Evolutionary conservation across 805 yeast species (phyloP), one percentile per base, ranked within the genome.

Genomic region (Priceomyces haplophilus): DNA sequence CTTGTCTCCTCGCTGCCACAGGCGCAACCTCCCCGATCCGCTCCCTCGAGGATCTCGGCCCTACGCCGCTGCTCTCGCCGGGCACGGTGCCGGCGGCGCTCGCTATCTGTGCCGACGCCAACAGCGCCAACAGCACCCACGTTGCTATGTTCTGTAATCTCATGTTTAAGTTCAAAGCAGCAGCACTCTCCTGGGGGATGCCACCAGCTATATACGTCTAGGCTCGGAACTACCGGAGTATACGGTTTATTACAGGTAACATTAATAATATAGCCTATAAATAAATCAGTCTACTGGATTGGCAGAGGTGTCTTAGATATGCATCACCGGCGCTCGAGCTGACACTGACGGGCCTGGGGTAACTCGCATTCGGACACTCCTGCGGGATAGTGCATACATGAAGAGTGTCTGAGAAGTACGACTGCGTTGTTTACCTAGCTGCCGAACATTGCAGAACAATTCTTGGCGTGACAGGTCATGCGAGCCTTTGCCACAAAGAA

Each of bases 211-310:
- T 36, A 36, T 36, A 36, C 30, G 30, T 15, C 17, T 19, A 24
- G 3, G 3, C 7, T 15, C 39, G 39, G 39, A 23, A 24, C 15
- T 20, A 15, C 31, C 39, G 39, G 39, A 23, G 19, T 31, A 19
- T 16, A 21, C 39, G 39, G n/a, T n/a, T n/a, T n/a, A n/a, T n/a
- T n/a, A n/a, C n/a, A n/a, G n/a, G n/a, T n/a, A n/a, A n/a, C n/a
- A n/a, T n/a, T n/a, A n/a, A n/a, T n/a, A n/a, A n/a, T n/a, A n/a
- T n/a, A n/a, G n/a, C n/a, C n/a, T n/a, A n/a, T n/a, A n/a, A n/a
- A n/a, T n/a, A n/a, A n/a, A n/a, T n/a, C n/a, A n/a, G n/a, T n/a
- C n/a, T n/a, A n/a, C n/a, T n/a, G n/a, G n/a, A n/a, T 27, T 6
- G 11, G 8, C 8, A 15, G 8, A 15, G 5, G 15, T 11, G 31